phyloP scores from a whole-genome alignment of 371 early-diverging fungal species.

The Apophysomyces ossiformis region DNA sequence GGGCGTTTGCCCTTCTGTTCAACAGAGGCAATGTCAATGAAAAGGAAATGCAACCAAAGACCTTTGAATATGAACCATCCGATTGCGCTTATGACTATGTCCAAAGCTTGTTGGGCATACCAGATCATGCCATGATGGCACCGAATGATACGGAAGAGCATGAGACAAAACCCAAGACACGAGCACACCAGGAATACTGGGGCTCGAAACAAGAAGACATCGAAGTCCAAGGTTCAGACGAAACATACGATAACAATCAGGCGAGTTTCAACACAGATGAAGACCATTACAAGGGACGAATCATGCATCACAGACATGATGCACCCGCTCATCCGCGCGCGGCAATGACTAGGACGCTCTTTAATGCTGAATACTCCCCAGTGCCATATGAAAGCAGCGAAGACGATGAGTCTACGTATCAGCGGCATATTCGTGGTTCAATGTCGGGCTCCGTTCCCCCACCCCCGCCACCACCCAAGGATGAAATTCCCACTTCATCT shows the following conservation, averaged over 20 bases:
- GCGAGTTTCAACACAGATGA: conserved; percentile 13
- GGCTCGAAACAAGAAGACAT: conserved; percentile 17
- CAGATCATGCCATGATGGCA: not conserved
- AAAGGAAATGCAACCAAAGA: not conserved
- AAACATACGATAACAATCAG: conserved; percentile 17
- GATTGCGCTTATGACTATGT: not conserved
- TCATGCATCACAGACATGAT: conserved; percentile 8
- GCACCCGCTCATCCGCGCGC: not conserved
- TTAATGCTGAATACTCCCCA: not conserved
- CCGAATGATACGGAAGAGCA: not conserved
- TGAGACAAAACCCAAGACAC: not conserved
- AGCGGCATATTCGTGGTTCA: not conserved
- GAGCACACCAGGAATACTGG: conserved; percentile 10
- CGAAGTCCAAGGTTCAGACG: conserved; percentile 19
- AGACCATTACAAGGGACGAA: not conserved
- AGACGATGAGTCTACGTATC: not conserved
- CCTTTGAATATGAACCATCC: not conserved
- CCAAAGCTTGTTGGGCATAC: not conserved
- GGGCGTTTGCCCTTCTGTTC: conserved; percentile 17
- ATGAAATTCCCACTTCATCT: not conserved
- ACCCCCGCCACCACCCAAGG: not conserved
- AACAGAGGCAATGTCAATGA: not conserved
- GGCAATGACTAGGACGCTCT: not conserved
- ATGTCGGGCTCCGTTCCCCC: not conserved
- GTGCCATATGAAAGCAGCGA: conserved; percentile 1